Base-by-base conservation (phyloP, 164 flowering plant genomes). In the Piper longum region DNA sequence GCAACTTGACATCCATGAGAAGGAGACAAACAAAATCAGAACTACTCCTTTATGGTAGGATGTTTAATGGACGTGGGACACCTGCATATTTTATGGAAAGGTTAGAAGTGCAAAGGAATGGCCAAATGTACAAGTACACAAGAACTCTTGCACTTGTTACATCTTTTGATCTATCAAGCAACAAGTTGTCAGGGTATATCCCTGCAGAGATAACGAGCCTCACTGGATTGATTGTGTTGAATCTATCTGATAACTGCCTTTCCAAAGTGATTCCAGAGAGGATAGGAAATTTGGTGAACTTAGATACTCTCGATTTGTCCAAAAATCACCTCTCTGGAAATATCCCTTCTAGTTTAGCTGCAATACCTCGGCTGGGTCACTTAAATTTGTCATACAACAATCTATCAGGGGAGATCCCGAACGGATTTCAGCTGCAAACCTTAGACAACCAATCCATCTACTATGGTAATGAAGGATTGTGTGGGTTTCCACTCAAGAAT, bases 341-440 rank as follows among this genome's bases (percentile, higher is more conserved):
- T 1, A 68, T 72, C 57, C 66, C 75, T 9, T 59, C 54, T 14
- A 58, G 59, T 60, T 43, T 72, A 56, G 43, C 71, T 41, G 45
- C 43, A 2, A 2, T 72, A 13, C 41, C 42, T 17, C 43, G 16
- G 3, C n/a, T 69, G 43, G 69, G 45, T 66, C 61, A 54, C 56
- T 59, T 73, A 59, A 69, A 73, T 57, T 54, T 73, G 64, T 73
- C 70, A 17, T 43, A 62, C 18, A 69, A 73, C 63, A 72, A 64
- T 41, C 45, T 68, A 11, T 56, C 69, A 14, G 71, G 71, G 14
- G 43, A 43, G 58, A 69, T 73, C 44, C 75, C 75, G 52, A 16
- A 66, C 3, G 64, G 65, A 7, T 55, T 56, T 61, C 74, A 72
- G 45, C 60, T 72, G 8, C 60, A 43, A 12, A 65, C 48, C 11